Evolutionary conservation across 2,329 filamentous ascomycete genomes (phyloP).

Genomic region (Aspergillus pseudoviridinutans): DNA sequence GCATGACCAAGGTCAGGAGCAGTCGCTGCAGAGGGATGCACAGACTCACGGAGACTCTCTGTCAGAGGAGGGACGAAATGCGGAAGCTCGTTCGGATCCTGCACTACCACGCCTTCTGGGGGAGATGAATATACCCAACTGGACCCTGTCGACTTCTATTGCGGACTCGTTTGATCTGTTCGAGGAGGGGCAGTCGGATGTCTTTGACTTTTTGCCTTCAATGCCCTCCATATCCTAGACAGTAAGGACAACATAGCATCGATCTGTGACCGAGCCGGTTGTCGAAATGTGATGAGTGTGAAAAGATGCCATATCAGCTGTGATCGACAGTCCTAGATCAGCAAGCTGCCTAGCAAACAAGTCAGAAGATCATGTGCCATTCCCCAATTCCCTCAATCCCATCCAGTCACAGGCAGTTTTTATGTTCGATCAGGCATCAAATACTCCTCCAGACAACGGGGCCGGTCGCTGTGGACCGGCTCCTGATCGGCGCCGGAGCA

Average conservation of each 20-base stretch:
- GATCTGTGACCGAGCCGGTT: neutral
- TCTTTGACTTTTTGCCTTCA: conserved; percentile 34
- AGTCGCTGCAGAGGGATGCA: conserved; percentile 9
- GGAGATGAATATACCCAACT: conserved; percentile 32
- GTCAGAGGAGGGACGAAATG: conserved; percentile 11
- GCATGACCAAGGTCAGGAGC: neutral
- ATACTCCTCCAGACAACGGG: neutral
- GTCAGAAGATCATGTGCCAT: neutral
- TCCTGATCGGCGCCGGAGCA: neutral
- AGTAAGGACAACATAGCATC: neutral
- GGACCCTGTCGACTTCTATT: conserved; percentile 34
- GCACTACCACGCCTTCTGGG: conserved; percentile 19
- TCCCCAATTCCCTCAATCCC: neutral
- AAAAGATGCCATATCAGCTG: neutral
- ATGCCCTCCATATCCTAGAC: conserved; percentile 28
- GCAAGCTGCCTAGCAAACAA: neutral
- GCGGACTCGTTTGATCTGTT: conserved; percentile 35
- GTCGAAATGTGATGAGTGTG: neutral
- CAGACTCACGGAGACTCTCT: conserved; percentile 16
- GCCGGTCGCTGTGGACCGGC: neutral
- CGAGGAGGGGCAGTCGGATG: conserved; percentile 34
- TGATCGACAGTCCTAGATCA: neutral
- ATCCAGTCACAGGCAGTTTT: neutral
- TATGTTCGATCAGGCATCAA: conserved; percentile 1
- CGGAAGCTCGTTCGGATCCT: conserved; percentile 18